A percentile compares a stretch with the other conserved stretches of the same genome.
These are phyloP conservation scores for Fusarium pseudonygamai DNA, from an alignment of 2,329 filamentous ascomycete species.

Conservation along the genomic window DNA sequence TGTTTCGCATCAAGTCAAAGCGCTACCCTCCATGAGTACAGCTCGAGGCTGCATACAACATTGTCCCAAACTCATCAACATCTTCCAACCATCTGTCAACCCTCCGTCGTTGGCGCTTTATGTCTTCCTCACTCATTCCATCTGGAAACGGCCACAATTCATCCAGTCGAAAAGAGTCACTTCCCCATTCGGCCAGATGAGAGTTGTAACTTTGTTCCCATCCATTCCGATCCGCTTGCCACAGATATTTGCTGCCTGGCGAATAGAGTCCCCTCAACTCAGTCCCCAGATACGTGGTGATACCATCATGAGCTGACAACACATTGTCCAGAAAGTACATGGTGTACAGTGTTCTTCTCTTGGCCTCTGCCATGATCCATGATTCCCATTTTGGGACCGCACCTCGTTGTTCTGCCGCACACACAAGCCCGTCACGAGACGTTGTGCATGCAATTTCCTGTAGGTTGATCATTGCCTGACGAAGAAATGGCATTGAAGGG, in stretches of 20 bases:
- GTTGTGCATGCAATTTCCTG: conserved; percentile 59
- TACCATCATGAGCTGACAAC: conserved; percentile 53
- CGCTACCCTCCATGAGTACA: conserved; percentile 53
- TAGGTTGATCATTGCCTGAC: conserved; percentile 58
- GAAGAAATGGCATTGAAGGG: conserved; percentile 44
- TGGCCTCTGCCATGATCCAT: conserved; percentile 64
- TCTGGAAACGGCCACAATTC: conserved; percentile 59
- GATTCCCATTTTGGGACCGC: conserved; percentile 59
- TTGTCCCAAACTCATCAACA: conserved; percentile 63
- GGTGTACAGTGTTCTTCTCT: conserved; percentile 59
- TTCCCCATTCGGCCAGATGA: conserved; percentile 54
- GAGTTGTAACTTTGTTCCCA: conserved; percentile 58
- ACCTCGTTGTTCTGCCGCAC: conserved; percentile 51
- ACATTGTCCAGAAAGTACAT: conserved; percentile 65
- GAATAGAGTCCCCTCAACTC: conserved; percentile 58
- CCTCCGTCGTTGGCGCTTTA: conserved; percentile 47
- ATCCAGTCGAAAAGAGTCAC: conserved; percentile 55
- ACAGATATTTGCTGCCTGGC: conserved; percentile 54
- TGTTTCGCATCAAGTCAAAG: background rate
- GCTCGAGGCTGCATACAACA: conserved; percentile 60
- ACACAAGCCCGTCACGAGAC: conserved; percentile 54
- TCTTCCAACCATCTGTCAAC: conserved; percentile 60
- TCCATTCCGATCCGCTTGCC: conserved; percentile 51
- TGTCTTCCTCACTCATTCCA: conserved; percentile 43
- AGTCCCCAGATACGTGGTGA: conserved; percentile 59